Evolutionary conservation across 2,329 filamentous ascomycete species (phyloP).

Genomic region (Fonsecaea multimorphosa): DNA sequence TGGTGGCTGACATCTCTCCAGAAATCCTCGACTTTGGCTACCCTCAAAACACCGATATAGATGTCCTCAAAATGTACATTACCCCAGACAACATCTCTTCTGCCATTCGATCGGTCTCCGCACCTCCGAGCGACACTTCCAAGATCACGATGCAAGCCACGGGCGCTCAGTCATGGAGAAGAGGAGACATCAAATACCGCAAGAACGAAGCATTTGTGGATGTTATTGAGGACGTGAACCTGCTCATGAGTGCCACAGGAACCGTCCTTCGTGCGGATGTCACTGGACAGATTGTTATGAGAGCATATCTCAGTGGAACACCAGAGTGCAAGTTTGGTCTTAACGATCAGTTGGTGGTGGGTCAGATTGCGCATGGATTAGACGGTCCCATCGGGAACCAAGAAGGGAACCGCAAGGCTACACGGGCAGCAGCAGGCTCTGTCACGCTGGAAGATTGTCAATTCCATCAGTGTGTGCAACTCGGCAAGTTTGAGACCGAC

Average conservation of each 20-base stretch:
- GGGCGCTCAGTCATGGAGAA: constrained; percentile 93
- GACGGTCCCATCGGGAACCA: constrained; percentile 79
- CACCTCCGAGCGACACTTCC: constrained; percentile 77
- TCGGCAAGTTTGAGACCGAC: constrained; percentile 95
- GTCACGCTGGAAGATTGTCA: constrained; percentile 98
- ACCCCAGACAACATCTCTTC: constrained; percentile 98
- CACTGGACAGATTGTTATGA: constrained; percentile 97
- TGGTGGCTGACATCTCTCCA: constrained; percentile 45
- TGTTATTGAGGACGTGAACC: constrained; percentile 98
- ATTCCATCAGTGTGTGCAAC: constrained; percentile 97
- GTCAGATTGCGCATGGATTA: constrained; percentile 72
- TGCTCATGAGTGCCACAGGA: constrained; percentile 97
- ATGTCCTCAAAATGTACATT: constrained; percentile 99
- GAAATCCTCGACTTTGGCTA: constrained; percentile 99
- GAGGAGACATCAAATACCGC: constrained; percentile 96
- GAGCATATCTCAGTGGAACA: constrained; percentile 92
- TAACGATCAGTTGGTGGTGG: constrained; percentile 92
- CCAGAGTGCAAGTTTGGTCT: constrained; percentile 99
- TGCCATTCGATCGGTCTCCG: constrained; percentile 52
- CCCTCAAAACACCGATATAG: constrained; percentile 97
- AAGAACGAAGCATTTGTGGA: constrained; percentile 99
- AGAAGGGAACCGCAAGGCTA: constrained; percentile 76
- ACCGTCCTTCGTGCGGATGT: constrained; percentile 95
- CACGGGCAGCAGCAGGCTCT: constrained; percentile 91
- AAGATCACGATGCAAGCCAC: constrained; percentile 99